Conservation (phyloP, 805 yeast species). For the Phaffomyces antillensis region DNA sequence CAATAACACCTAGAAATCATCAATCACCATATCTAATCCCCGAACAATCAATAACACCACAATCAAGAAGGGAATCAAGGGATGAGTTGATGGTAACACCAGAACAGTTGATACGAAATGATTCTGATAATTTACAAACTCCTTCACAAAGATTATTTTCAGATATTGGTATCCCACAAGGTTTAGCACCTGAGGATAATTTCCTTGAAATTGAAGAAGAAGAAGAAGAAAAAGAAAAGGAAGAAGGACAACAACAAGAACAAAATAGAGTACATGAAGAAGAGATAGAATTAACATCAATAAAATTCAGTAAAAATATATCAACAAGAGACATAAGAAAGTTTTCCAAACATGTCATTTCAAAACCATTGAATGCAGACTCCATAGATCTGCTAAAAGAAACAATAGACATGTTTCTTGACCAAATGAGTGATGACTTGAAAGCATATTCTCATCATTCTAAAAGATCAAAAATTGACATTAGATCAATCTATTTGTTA, state of each 20-base stretch:
- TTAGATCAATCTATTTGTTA: slow-evolving; percentile 21
- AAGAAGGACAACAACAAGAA: neutral
- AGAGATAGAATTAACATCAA: neutral
- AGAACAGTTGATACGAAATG: no score
- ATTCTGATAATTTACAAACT: no score
- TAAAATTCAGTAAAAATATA: neutral
- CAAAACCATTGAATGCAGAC: slow-evolving; percentile 14
- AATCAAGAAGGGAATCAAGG: no score
- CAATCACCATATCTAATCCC: neutral
- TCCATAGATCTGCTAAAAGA: slow-evolving; percentile 17
- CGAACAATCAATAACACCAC: no score
- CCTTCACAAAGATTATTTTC: slow-evolving; percentile 3
- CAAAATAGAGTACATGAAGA: neutral
- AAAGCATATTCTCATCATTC: slow-evolving; percentile 28
- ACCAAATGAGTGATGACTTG: slow-evolving; percentile 23
- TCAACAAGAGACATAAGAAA: slow-evolving; percentile 4
- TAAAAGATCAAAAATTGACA: slow-evolving; percentile 20
- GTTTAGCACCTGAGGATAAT: slow-evolving; percentile 16
- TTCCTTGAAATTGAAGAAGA: neutral
- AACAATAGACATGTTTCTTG: slow-evolving; percentile 24
- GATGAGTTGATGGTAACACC: no score
- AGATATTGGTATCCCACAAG: slow-evolving; percentile 22
- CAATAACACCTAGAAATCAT: neutral
- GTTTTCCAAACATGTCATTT: slow-evolving; percentile 6
- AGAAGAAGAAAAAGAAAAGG: neutral